These are phyloP conservation scores for Trichosporon coremiiforme DNA, from an alignment of 1,284 basidiomycete genomes.

Conservation along the genomic window DNA sequence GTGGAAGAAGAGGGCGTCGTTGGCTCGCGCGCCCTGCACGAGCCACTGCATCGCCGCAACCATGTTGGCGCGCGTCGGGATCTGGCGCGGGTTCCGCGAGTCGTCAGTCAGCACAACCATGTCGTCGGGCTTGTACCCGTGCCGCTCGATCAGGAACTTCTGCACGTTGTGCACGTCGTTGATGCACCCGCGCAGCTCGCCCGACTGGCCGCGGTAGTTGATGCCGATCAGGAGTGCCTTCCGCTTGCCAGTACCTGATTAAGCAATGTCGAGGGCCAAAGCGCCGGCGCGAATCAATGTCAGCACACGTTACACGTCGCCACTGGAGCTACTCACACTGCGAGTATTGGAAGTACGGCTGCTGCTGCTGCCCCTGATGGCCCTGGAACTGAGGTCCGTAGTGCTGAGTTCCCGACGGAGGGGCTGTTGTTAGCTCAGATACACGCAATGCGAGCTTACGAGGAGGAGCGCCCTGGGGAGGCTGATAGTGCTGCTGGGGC, in stretches of 20 bases:
- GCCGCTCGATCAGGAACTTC: conserved; percentile 70
- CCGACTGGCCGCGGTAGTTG: conserved; percentile 72
- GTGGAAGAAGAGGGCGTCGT: conserved; percentile 90
- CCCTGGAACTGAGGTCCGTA: conserved; percentile 68
- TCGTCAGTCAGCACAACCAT: conserved; percentile 83
- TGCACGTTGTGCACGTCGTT: conserved; percentile 82
- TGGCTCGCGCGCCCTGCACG: conserved; percentile 72
- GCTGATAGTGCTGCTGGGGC: conserved; percentile 13
- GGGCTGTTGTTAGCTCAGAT: conserved; percentile 16
- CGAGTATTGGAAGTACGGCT: conserved; percentile 76
- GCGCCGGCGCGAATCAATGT: background rate
- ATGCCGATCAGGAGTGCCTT: conserved; percentile 57
- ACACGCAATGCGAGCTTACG: background rate
- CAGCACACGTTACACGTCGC: background rate
- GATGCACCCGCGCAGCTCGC: conserved; percentile 76
- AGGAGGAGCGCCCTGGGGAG: conserved; percentile 20
- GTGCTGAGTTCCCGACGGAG: conserved; percentile 64
- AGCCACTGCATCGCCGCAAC: conserved; percentile 86
- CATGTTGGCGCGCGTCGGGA: conserved; percentile 80
- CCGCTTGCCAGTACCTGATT: conserved; percentile 41
- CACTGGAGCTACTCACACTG: conserved; percentile 61
- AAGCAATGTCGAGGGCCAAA: background rate
- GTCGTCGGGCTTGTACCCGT: conserved; percentile 73
- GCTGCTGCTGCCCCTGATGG: conserved; percentile 60
- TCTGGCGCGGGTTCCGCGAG: conserved; percentile 63